These are phyloP conservation scores for Achlya hypogyna DNA, from an alignment of 352 stramenopile genomes.

Conservation along the genomic window DNA sequence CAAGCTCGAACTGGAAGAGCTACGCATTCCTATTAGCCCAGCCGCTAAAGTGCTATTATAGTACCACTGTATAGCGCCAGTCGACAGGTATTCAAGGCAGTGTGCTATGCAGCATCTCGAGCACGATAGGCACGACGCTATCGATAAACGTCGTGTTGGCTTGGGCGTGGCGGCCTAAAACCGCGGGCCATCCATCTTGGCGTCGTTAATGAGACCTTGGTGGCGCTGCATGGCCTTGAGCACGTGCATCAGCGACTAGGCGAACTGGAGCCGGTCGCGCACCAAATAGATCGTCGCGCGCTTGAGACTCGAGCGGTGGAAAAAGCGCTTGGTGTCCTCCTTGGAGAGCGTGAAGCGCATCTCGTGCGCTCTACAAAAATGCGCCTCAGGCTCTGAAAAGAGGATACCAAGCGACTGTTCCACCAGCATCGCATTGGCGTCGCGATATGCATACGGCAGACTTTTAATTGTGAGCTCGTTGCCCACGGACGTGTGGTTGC, in stretches of 20 bases:
- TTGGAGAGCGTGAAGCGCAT: background rate
- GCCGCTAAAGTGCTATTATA: background rate
- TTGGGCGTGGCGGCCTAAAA: background rate
- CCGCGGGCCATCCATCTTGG: background rate
- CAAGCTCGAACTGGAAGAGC: conserved; percentile 4
- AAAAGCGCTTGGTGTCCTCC: background rate
- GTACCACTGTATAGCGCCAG: conserved; percentile 10
- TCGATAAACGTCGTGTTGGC: conserved; percentile 2
- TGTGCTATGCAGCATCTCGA: background rate
- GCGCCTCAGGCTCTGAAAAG: too few relatives aligned
- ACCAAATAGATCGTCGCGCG: background rate
- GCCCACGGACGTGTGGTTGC: background rate
- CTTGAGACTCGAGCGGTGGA: background rate
- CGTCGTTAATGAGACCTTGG: background rate
- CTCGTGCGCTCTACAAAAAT: background rate
- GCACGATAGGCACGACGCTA: background rate
- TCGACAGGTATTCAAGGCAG: background rate
- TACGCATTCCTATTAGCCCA: background rate
- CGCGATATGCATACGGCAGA: background rate
- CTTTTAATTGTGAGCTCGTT: background rate
- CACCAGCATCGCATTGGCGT: conserved; percentile 6
- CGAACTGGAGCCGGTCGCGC: background rate
- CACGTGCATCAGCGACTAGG: background rate
- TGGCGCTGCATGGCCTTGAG: background rate
- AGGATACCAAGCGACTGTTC: too few relatives aligned